A percentile compares a stretch with the other conserved stretches of the same genome.
These are phyloP conservation scores for Aspergillus viridinutans DNA, from an alignment of 2,329 filamentous ascomycete species.

Conservation along the genomic window DNA sequence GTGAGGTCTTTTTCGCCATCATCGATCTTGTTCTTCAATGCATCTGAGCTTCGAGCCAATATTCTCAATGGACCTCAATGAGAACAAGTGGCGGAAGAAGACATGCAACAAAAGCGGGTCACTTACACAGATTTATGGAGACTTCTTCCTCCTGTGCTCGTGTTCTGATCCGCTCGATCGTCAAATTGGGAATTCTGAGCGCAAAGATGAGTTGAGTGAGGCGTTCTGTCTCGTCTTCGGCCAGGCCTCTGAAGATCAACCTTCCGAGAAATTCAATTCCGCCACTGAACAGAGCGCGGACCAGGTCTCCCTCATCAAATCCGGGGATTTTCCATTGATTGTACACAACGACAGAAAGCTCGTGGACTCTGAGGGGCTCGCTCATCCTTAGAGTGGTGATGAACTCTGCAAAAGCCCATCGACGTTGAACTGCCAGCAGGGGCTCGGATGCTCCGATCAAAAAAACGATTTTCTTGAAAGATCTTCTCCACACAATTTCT, in stretches of 20 bases:
- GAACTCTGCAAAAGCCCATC: conserved; percentile 11
- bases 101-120: neutral
- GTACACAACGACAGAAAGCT: conserved; percentile 11
- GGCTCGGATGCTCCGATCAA: conserved; percentile 11
- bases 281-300: conserved; percentile 11
- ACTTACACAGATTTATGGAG: conserved; percentile 11
- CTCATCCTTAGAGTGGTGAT: conserved; percentile 8
- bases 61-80: neutral
- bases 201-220: conserved; percentile 5
- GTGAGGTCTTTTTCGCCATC: conserved; percentile 41
- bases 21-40: conserved; percentile 42
- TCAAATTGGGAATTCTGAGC: conserved; percentile 4
- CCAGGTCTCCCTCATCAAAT: conserved; percentile 13
- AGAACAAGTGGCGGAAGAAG: neutral
- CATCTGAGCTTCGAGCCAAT: conserved; percentile 23
- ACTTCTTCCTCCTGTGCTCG: conserved; percentile 5
- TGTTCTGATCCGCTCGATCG: conserved; percentile 8
- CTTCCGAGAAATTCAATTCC: conserved; percentile 12
- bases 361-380: conserved; percentile 8
- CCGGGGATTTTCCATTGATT: conserved; percentile 14
- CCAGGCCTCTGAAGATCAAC: conserved; percentile 13
- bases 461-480: conserved; percentile 9
- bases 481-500: conserved; percentile 5
- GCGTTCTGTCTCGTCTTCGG: conserved; percentile 5
- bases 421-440: conserved; percentile 10